phyloP scores from a whole-genome alignment of 176 grass and related monocot species.

The maize (Zea mays) region DNA sequence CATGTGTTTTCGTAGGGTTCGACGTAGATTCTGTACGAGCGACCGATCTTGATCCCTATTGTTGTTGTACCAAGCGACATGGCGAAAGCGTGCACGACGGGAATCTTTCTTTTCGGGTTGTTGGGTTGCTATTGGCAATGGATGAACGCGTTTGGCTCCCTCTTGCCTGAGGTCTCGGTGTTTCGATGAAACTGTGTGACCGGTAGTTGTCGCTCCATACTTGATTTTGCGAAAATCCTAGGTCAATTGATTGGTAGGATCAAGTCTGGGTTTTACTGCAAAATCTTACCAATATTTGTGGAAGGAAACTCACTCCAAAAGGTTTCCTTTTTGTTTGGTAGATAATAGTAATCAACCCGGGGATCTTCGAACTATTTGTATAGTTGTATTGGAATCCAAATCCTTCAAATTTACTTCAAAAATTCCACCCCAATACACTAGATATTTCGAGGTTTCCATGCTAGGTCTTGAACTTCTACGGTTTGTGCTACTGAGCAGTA shows the following conservation, averaged over 20 bases:
- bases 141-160: background rate
- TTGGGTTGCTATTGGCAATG: background rate
- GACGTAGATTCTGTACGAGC: background rate
- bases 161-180: background rate
- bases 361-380: background rate
- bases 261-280: too few species aligned
- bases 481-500: background rate
- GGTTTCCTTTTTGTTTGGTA: background rate
- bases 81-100: constrained; percentile 7
- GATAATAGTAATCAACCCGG: background rate
- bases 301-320: background rate
- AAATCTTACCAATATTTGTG: background rate
- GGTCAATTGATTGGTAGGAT: background rate
- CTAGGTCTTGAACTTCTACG: background rate
- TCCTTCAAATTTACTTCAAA: background rate
- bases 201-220: background rate
- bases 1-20: background rate
- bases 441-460: background rate
- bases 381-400: background rate
- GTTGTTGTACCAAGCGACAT: background rate
- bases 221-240: background rate
- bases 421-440: background rate
- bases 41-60: background rate
- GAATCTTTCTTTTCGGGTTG: too few species aligned
- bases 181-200: background rate